Percentiles rank a stretch among this genome's conserved stretches.
Conservation (phyloP, 2,329 filamentous ascomycete species). For the Pezicula rhizophila region DNA sequence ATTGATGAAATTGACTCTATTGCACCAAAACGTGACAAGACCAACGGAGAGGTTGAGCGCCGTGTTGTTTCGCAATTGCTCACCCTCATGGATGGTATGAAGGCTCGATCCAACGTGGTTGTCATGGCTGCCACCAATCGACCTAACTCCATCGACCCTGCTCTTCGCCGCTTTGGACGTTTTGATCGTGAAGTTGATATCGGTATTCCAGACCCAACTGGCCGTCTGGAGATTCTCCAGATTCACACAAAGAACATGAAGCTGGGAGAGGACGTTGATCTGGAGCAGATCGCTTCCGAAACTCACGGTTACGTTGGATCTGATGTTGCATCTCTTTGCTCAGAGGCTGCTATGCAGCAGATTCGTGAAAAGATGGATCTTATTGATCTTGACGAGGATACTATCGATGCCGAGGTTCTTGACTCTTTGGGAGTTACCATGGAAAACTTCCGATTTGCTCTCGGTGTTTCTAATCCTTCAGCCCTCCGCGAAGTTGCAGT, state of each 20-base stretch:
- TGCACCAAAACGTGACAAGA: constrained; percentile 99
- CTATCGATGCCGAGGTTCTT: constrained; percentile 95
- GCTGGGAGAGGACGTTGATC: constrained; percentile 89
- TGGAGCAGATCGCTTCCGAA: constrained; percentile 93
- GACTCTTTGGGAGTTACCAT: constrained; percentile 98
- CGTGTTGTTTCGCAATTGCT: constrained; percentile 95
- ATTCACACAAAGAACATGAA: constrained; percentile 99
- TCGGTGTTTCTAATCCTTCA: constrained; percentile 97
- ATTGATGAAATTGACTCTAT: constrained; percentile 99
- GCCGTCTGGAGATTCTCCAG: constrained; percentile 96
- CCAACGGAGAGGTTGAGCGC: constrained; percentile 96
- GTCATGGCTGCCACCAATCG: constrained; percentile 99
- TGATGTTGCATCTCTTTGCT: constrained; percentile 96
- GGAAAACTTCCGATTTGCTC: constrained; percentile 99
- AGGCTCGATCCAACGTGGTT: constrained; percentile 95
- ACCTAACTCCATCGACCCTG: constrained; percentile 97
- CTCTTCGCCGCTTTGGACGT: constrained; percentile 93
- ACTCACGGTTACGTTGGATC: constrained; percentile 99
- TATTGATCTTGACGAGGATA: constrained; percentile 97
- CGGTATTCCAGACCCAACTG: constrained; percentile 94
- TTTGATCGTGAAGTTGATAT: constrained; percentile 99
- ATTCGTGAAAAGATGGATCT: constrained; percentile 99
- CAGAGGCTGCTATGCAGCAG: constrained; percentile 99
- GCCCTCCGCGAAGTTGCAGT: constrained; percentile 97
- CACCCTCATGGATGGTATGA: constrained; percentile 99